These are phyloP conservation scores for Hanseniaspora guilliermondii DNA, from an alignment of 805 yeast species.

Conservation along the genomic window DNA sequence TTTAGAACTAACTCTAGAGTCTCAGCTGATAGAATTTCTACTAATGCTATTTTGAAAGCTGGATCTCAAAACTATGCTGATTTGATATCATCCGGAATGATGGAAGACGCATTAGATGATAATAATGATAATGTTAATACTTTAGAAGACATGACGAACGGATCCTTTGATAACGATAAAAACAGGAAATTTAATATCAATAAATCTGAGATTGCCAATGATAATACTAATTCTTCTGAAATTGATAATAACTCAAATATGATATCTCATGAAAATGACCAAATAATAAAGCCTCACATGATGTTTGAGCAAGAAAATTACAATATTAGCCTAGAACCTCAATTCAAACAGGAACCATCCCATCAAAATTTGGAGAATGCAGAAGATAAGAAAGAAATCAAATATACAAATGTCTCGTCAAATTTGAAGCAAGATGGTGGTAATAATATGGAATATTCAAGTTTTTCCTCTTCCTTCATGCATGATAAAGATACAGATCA, in stretches of 20 bases:
- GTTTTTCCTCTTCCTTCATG: slow-evolving; percentile 12
- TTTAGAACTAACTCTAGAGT: slow-evolving; percentile 14
- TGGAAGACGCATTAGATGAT: slow-evolving; percentile 2
- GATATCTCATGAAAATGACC: slow-evolving; percentile 3
- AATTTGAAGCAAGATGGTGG: slow-evolving; percentile 5
- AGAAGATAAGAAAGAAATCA: background rate
- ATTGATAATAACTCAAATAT: background rate
- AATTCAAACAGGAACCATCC: background rate
- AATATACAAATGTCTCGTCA: background rate
- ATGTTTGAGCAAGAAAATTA: background rate
- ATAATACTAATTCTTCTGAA: background rate
- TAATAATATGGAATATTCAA: background rate
- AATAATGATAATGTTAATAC: slow-evolving; percentile 7
- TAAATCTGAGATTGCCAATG: background rate
- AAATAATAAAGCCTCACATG: background rate
- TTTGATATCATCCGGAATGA: slow-evolving; percentile 1
- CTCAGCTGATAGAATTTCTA: slow-evolving; percentile 13
- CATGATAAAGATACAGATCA: slow-evolving; percentile 8
- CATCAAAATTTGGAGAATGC: slow-evolving; percentile 13
- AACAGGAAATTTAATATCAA: background rate
- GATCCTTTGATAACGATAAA: background rate
- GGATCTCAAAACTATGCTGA: slow-evolving; percentile 4
- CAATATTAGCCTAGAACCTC: background rate
- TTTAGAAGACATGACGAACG: slow-evolving; percentile 1
- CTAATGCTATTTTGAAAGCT: background rate